Conservation (phyloP, 164 flowering plant genomes). For the Piper longum region DNA sequence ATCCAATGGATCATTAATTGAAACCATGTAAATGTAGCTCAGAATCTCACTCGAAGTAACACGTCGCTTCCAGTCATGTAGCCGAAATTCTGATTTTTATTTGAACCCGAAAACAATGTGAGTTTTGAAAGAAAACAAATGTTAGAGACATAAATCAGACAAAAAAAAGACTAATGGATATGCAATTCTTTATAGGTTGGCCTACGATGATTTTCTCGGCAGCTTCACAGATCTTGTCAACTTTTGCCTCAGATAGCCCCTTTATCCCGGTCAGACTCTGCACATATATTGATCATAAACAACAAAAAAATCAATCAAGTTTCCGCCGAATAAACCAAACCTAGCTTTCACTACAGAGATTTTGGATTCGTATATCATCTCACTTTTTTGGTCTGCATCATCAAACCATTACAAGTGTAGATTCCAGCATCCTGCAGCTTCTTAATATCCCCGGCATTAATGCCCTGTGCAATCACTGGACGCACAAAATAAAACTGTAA, state of each 20-base stretch:
- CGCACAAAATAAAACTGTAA: background rate
- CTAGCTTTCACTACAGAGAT: background rate
- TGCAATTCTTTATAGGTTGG: too few species aligned
- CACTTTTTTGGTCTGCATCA: slow-evolving; percentile 99
- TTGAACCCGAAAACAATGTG: background rate
- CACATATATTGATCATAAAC: background rate
- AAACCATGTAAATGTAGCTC: background rate
- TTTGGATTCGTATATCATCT: background rate
- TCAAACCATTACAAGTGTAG: slow-evolving; percentile 91
- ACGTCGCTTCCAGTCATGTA: slow-evolving; percentile 96
- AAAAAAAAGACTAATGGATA: too few species aligned
- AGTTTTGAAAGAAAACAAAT: slow-evolving; percentile 1
- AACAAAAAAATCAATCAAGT: background rate
- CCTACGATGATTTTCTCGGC: slow-evolving; percentile 88
- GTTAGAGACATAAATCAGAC: slow-evolving; percentile 4
- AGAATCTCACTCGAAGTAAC: slow-evolving; percentile 57
- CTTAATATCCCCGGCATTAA: slow-evolving; percentile 95
- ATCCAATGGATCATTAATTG: background rate
- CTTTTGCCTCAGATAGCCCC: slow-evolving; percentile 96
- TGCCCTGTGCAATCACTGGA: slow-evolving; percentile 86
- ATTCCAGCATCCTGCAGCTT: slow-evolving; percentile 99
- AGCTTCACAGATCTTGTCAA: slow-evolving; percentile 97
- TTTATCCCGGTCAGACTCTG: slow-evolving; percentile 86
- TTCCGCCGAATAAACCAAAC: background rate
- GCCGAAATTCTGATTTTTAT: slow-evolving; percentile 61